Conservation (phyloP, 805 yeast species). For the Hermanozyma aechmeae region DNA sequence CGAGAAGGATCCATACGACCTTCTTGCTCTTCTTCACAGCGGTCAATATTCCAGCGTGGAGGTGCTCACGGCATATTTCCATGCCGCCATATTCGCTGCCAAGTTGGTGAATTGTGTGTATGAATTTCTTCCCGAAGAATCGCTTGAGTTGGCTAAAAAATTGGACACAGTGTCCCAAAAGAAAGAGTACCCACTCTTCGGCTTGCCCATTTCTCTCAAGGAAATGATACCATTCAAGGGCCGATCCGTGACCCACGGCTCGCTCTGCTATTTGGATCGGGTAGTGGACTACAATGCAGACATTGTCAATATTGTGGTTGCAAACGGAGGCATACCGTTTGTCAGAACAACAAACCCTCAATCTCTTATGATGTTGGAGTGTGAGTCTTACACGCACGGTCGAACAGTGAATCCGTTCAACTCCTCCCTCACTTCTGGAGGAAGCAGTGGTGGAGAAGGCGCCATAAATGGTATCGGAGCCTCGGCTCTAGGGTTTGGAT, state of each 20-base stretch:
- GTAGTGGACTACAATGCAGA: conserved; percentile 13
- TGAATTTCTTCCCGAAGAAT: conserved; percentile 10
- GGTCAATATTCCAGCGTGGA: conserved; percentile 6
- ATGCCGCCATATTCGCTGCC: conserved; percentile 12
- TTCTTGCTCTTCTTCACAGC: conserved; percentile 6
- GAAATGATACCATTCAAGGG: conserved; percentile 14
- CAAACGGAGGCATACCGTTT: too few relatives aligned
- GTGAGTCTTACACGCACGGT: too few relatives aligned
- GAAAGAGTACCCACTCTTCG: conserved; percentile 11
- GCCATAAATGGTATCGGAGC: too few relatives aligned
- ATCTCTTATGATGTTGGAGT: too few relatives aligned
- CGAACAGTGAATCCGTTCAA: too few relatives aligned
- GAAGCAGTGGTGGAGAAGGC: too few relatives aligned
- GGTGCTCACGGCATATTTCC: conserved; percentile 10
- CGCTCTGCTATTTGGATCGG: conserved; percentile 11
- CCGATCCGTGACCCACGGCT: conserved; percentile 10
- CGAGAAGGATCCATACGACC: conserved; percentile 10
- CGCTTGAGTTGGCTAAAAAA: conserved; percentile 9
- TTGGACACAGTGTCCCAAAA: too few relatives aligned
- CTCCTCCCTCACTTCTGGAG: too few relatives aligned
- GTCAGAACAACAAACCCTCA: too few relatives aligned
- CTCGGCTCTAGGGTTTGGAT: too few relatives aligned
- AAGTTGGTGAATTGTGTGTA: conserved; percentile 10
- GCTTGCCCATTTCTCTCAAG: conserved; percentile 15
- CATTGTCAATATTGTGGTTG: conserved; percentile 6